Conservation (phyloP, 202 grass and related monocot genomes). For the Zoysia matrella region DNA sequence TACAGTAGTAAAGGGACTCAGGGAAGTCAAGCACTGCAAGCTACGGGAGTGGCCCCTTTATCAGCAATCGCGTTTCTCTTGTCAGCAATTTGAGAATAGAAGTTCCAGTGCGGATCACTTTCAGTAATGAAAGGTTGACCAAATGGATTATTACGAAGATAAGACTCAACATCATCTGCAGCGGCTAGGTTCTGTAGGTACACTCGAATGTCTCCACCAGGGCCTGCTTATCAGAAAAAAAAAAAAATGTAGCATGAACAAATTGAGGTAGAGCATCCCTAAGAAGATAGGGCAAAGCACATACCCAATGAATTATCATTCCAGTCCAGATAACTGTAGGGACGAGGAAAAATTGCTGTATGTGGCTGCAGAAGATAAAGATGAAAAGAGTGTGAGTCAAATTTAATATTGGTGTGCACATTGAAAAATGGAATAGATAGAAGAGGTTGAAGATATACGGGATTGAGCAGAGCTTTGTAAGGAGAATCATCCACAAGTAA, state of each 20-base stretch:
- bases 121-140: conserved; percentile 71
- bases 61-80: conserved; percentile 49
- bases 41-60: conserved; percentile 37
- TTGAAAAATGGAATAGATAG: not conserved
- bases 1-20: not conserved
- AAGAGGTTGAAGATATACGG: conserved; percentile 51
- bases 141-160: conserved; percentile 66
- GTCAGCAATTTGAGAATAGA: conserved; percentile 69
- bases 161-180: conserved; percentile 71
- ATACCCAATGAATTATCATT: conserved; percentile 77
- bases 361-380: conserved; percentile 59
- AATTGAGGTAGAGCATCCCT: conserved; percentile 17
- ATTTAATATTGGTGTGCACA: conserved; percentile 25
- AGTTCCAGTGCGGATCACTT: conserved; percentile 68
- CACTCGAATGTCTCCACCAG: conserved; percentile 67
- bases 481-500: conserved; percentile 87
- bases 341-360: conserved; percentile 71
- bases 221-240: conserved; percentile 44
- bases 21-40: conserved; percentile 39
- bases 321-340: conserved; percentile 65
- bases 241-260: conserved; percentile 38
- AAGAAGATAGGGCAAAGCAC: conserved; percentile 4
- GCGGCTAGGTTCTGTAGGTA: conserved; percentile 64
- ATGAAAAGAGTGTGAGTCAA: conserved; percentile 27
- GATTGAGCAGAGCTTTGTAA: conserved; percentile 89